Base-by-base conservation (phyloP, 176 grass and related monocot genomes). In the Puccinellia tenuiflora region DNA sequence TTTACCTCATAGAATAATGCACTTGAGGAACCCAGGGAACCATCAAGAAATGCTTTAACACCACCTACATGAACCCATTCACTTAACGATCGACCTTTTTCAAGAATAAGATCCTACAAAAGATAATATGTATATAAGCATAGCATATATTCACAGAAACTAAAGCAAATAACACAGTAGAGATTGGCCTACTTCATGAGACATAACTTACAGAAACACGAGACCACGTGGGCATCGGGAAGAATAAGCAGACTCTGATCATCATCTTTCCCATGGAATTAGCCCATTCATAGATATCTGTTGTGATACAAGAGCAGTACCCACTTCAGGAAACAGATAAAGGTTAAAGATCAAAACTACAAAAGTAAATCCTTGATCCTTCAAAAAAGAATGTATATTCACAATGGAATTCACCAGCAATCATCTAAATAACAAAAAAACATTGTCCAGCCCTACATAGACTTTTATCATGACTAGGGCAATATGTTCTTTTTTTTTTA, bases 41-140 rank as follows among this genome's bases (percentile, higher is more conserved):
- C 96, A 93, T 96, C 93, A 62, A 88, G 82, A 81, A 99, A 99
- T 85, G 89, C 83, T 96, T 99, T 99, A 77, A 99, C 96, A 81
- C 96, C 96, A 79, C 96, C 91, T 62, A 99, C 22, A 83, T 96
- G 84, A 85, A 99, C 90, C 96, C 96, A 99, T 79, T 95, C 77
- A 35, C 93, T 96, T 81, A 99, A 45, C 0, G 45, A 83, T 69
- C 78, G 68, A 83, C 89, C 91, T 55, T 85, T 93, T 86, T 92
- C 89, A 92, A 31, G 46, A 53, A 96, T 89, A 81, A 93, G 89
- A 40, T 92, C 87, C 96, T 99, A 85, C 53, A 86, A 63, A 25
- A 86, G 72, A 17, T 54, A 69, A 51, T 78, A n/a, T 59, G 22
- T 18, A 69, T 12, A 45, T 75, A 84, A 68, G 37, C 39, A 66